phyloP scores from a whole-genome alignment of 2,329 filamentous ascomycete genomes.

The Microdochium trichocladiopsis region DNA sequence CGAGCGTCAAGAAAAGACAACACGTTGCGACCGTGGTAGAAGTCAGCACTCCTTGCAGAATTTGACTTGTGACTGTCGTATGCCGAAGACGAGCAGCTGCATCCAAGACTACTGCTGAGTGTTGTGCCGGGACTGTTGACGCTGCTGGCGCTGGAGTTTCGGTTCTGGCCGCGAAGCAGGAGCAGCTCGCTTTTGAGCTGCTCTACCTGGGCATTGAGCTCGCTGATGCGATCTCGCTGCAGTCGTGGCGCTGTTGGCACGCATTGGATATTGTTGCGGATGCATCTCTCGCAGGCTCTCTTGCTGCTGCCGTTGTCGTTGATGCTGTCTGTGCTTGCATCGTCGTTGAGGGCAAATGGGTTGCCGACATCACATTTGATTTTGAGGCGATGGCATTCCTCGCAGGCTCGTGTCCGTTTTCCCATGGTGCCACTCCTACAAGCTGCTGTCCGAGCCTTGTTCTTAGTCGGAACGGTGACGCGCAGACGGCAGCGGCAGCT shows the following conservation, averaged over 20 bases:
- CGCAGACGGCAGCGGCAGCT: neutral
- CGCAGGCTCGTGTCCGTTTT: constrained; percentile 51
- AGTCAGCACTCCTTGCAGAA: neutral
- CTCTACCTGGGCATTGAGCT: constrained; percentile 8
- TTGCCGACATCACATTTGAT: constrained; percentile 74
- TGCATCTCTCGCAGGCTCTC: constrained; percentile 63
- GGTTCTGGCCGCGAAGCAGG: neutral
- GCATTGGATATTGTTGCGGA: constrained; percentile 89
- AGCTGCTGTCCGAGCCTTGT: neutral
- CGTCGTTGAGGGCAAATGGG: constrained; percentile 59
- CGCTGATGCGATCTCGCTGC: constrained; percentile 10
- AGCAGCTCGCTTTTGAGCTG: constrained; percentile 2
- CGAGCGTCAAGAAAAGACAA: constrained; percentile 3
- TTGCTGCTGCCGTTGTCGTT: constrained; percentile 75
- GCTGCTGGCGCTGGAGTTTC: neutral
- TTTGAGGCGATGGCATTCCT: constrained; percentile 68
- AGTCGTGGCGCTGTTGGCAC: constrained; percentile 74
- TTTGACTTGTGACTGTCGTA: neutral
- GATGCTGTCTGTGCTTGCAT: constrained; percentile 70
- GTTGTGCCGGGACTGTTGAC: neutral
- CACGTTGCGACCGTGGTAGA: neutral
- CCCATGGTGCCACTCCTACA: neutral
- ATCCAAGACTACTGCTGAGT: neutral
- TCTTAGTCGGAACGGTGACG: neutral
- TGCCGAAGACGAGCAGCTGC: neutral